Base-by-base conservation (phyloP, 2,329 filamentous ascomycete species). In the Coniochaeta sp. region DNA sequence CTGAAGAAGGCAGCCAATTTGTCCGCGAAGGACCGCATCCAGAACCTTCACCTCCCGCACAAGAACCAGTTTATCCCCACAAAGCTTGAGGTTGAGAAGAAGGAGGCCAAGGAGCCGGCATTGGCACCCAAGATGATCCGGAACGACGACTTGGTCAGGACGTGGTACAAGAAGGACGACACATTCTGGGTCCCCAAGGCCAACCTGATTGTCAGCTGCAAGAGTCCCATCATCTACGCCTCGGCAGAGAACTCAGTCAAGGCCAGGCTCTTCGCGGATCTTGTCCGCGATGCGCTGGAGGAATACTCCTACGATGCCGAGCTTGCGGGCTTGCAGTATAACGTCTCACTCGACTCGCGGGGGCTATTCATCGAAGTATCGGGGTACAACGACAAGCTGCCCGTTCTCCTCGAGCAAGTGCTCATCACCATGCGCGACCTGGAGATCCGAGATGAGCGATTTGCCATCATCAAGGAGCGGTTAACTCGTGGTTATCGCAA, bases 121-220 rank as follows among this genome's bases (percentile, higher is more conserved):
- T 78, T 87, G 51, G 76, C 83, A 1, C 94, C 94, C 0, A 86
- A 85, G 55, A 76, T 99, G 22, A 86, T 99, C 56, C 85, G 91
- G 58, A 91, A 95, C 60, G 92, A 96, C 58, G 77, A 85, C 6
- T 73, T 83, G 30, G 84, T 89, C 1, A 84, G 91, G 27, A 86
- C 89, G 3, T 99, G 94, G 94, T 96, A 85, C 76, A 99, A 99
- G 75, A 97, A 97, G 71, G 94, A 99, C 62, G 94, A 99, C 61
- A 91, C 86, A 0, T 99, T 97, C 69, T 97, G 92, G 91, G 94
- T 97, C 8, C 94, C 94, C 8, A 96, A 95, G 67, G 94, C 89
- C 3, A 94, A 91, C 53, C 74, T 97, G 16, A 81, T 91, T 57
- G 82, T 96, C 57, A 89, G 85, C 59, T 77, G 95, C 58, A 82